Base-by-base conservation (phyloP, 148 eudicot species). In the Heliosperma pusillum region DNA sequence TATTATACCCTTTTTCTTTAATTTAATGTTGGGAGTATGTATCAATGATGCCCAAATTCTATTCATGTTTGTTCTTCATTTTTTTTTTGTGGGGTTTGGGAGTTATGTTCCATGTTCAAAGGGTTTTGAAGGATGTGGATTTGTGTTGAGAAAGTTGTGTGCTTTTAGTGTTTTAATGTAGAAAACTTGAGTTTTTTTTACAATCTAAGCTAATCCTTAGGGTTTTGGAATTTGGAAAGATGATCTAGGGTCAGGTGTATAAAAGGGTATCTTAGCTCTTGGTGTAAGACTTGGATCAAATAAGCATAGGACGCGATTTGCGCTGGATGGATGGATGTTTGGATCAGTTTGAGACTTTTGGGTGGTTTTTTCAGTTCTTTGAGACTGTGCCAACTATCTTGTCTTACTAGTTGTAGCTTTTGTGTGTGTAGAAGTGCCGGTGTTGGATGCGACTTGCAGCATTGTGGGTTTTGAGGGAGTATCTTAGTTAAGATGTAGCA, bases 401-500 rank as follows among this genome's bases (percentile, higher is more conserved):
- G 42, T 36, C 42, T 36, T 36, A 36, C 42, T 36, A 10, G 42
- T 36, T 36, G 42, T 36, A 36, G 42, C 42, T 36, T 5, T 36
- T 7, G 9, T 36, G 42, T 36, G 42, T 36, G 42, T 6, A 36
- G 42, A 36, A 36, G 42, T 3, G 42, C 42, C 7, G 42, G 42
- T 36, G 42, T 36, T n/a, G 25, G 10, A 62, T n/a, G 29, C 7
- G 1, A 24, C 15, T 25, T 70, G 9, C 16, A 6, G 42, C 7
- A 0, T 36, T 36, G 42, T 36, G 42, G 21, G 10, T 57, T 45
- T 40, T 69, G 98, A 92, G 79, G 98, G 92, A 65, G 97, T 95
- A 62, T 92, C 98, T 78, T 96, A 86, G 7, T 36, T 36, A 5
- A 36, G 42, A 36, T 36, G 42, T 36, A 36, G 42, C 42, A 36